Evolutionary conservation across 495 filamentous ascomycete species (phyloP).

Genomic region (Polyplosphaeria fusca): DNA sequence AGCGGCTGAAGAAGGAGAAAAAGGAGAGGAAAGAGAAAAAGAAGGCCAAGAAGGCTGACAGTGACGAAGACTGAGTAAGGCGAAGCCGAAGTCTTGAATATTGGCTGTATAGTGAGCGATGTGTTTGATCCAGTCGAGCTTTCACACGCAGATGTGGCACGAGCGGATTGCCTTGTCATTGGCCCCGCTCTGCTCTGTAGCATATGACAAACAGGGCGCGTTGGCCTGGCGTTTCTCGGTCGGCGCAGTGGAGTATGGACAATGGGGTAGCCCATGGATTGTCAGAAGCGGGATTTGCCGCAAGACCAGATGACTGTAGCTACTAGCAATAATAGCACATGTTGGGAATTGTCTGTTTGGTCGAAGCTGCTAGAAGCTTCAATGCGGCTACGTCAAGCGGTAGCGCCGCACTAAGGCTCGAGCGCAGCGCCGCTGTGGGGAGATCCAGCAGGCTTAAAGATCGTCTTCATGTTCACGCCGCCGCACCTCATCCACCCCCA

Average conservation of each 20-base stretch:
- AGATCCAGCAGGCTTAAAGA: background rate
- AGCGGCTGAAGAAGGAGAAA: slow-evolving; percentile 41
- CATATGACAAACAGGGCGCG: slow-evolving; percentile 17
- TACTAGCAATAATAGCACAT: no score
- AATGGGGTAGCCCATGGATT: no score
- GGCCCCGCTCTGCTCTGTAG: slow-evolving; percentile 14
- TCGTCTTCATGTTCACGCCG: background rate
- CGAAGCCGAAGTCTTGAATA: background rate
- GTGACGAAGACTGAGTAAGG: background rate
- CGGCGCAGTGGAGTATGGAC: slow-evolving; percentile 26
- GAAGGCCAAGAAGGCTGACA: slow-evolving; percentile 34
- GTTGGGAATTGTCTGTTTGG: no score
- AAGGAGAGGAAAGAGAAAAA: slow-evolving; percentile 36
- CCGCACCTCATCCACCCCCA: background rate
- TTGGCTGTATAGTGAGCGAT: no score
- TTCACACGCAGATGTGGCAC: no score
- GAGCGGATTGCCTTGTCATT: no score
- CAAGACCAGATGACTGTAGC: no score
- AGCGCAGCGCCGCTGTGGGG: slow-evolving; percentile 16
- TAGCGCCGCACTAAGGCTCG: slow-evolving; percentile 21
- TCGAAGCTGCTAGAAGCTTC: slow-evolving; percentile 26
- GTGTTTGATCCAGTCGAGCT: no score
- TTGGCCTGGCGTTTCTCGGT: slow-evolving; percentile 5
- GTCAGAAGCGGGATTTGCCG: no score
- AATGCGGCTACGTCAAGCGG: slow-evolving; percentile 8